phyloP scores from a whole-genome alignment of 306 rosid genomes.

The Fagus crenata region DNA sequence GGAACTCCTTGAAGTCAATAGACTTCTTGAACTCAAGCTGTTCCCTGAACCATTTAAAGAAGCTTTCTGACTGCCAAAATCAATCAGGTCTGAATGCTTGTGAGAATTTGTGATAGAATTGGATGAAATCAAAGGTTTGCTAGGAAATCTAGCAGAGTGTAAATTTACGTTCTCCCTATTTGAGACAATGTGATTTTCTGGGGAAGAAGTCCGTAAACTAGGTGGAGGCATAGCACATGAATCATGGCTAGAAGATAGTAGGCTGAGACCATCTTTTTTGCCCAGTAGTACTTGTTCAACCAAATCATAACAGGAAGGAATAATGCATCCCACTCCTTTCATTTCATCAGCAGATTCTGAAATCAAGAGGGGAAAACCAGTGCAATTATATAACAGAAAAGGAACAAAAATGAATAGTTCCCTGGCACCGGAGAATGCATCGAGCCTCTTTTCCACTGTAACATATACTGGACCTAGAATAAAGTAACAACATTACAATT shows the following conservation, averaged over 20 bases:
- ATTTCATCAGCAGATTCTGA: constrained; percentile 53
- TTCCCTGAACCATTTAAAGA: constrained; percentile 34
- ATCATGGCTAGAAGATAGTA: constrained; percentile 45
- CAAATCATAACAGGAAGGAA: constrained; percentile 65
- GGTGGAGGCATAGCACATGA: constrained; percentile 32
- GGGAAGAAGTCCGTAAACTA: constrained; percentile 27
- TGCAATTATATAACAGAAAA: constrained; percentile 81
- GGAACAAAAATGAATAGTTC: constrained; percentile 76
- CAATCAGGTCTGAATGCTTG: constrained; percentile 37
- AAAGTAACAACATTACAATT: constrained; percentile 34
- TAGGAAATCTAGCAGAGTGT: constrained; percentile 24
- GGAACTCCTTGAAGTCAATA: constrained; percentile 35
- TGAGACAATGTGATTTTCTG: constrained; percentile 50
- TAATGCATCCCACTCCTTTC: constrained; percentile 42
- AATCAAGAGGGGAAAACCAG: constrained; percentile 66
- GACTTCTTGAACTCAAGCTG: constrained; percentile 32
- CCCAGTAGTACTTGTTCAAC: constrained; percentile 44
- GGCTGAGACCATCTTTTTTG: constrained; percentile 64
- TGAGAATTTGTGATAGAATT: constrained; percentile 32
- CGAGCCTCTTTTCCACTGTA: constrained; percentile 78
- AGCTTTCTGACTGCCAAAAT: constrained; percentile 30
- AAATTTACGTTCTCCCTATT: constrained; percentile 45
- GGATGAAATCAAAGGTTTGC: constrained; percentile 33
- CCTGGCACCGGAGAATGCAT: constrained; percentile 83
- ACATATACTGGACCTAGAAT: constrained; percentile 61